Evolutionary conservation across 768 basidiomycete species (phyloP), one percentile per base, ranked within the genome.

Genomic region (Crucibulum laeve): DNA sequence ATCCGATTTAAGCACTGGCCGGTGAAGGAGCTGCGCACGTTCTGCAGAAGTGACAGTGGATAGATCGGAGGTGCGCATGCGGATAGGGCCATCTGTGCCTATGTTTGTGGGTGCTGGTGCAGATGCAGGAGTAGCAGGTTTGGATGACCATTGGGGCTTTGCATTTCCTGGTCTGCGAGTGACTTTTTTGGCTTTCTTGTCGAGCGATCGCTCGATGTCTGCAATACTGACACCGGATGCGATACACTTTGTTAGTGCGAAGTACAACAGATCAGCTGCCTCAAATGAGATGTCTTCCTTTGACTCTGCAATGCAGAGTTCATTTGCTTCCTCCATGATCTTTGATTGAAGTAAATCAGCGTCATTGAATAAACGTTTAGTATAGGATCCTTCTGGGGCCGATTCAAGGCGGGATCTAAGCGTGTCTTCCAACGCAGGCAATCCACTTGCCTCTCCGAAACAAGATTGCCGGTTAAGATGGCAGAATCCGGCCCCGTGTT

Each of bases 251-350:
- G 88, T 80, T 53, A 99, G 64, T 1, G 87, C 80, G 58, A 99
- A 99, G 69, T 98, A 99, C 32, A 95, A 56, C 18, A 99, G 70
- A 65, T 99, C 96, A 1, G 94, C 95, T 5, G 93, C 90, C 64
- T 99, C 96, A 48, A 94, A 95, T 1, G 93, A 88, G 13, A 96
- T 70, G 23, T 97, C 90, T 38, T 87, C 82, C 56, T 78, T 79
- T 1, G 80, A 79, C 52, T 80, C 70, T 18, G 91, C 91, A 14
- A 74, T 73, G 59, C 92, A 95, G n/a, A 99, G 76, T 62, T 99
- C 96, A 54, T 95, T 90, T 0, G 96, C 96, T 61, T 99, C 96
- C 64, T 99, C 96, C 83, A 88, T 91, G 51, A 99, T 92, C 72
- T 99, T 99, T 40, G 92, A 85, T 36, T 74, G 78, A 35, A 98